Evolutionary conservation across 257 asterid genomes (phyloP).

Genomic region (Solanum virginianum): DNA sequence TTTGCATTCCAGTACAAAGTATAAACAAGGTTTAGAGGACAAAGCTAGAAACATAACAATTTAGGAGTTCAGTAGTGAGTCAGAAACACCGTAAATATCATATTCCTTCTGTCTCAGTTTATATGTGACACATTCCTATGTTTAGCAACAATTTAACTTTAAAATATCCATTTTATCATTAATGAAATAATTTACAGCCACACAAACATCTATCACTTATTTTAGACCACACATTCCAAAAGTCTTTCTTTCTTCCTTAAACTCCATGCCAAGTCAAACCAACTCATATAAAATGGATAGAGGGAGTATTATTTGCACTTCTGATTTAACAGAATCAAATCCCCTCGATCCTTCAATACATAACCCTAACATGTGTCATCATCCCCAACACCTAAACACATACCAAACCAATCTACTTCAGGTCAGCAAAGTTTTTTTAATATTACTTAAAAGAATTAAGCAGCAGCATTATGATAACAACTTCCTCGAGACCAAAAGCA

Average conservation of each 20-base stretch:
- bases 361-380: neutral
- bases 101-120: neutral
- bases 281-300: too few relatives aligned
- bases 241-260: too few relatives aligned
- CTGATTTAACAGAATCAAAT: neutral
- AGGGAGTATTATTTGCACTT: neutral
- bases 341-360: neutral
- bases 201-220: too few relatives aligned
- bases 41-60: neutral
- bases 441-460: neutral
- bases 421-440: neutral
- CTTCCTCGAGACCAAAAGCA: neutral
- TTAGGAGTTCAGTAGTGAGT: neutral
- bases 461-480: neutral
- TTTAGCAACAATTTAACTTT: too few relatives aligned
- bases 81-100: neutral
- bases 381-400: neutral
- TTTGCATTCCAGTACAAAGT: neutral
- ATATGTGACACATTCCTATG: too few relatives aligned
- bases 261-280: too few relatives aligned
- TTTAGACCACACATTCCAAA: too few relatives aligned
- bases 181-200: too few relatives aligned
- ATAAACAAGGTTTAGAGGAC: neutral
- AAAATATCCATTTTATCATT: too few relatives aligned
- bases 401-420: neutral